phyloP scores from a whole-genome alignment of 2,329 filamentous ascomycete species.

The Phialophora macrospora region DNA sequence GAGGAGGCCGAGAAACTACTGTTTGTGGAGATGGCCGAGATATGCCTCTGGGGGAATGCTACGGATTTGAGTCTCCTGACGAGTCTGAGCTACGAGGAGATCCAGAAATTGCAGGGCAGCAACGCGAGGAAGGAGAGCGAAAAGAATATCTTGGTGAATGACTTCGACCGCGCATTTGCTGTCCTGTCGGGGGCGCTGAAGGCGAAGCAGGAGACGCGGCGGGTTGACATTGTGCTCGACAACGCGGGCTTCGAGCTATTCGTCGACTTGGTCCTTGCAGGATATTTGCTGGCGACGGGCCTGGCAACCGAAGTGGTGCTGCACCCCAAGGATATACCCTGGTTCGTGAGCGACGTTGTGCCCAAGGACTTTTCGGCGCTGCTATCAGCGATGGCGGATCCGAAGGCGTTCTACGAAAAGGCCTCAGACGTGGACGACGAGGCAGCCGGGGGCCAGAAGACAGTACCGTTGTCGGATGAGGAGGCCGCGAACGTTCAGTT shows the following conservation, averaged over 20 bases:
- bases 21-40: slow-evolving; percentile 45
- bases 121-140: slow-evolving; percentile 84
- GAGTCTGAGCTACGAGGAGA: slow-evolving; percentile 65
- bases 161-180: slow-evolving; percentile 74
- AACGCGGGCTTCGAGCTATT: slow-evolving; percentile 98
- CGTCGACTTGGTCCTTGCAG: slow-evolving; percentile 89
- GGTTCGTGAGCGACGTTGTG: slow-evolving; percentile 96
- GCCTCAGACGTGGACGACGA: slow-evolving; percentile 67
- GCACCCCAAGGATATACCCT: slow-evolving; percentile 92
- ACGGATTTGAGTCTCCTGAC: slow-evolving; percentile 43
- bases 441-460: slow-evolving; percentile 60
- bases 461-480: slow-evolving; percentile 66
- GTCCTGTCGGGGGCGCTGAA: slow-evolving; percentile 66
- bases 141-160: slow-evolving; percentile 89
- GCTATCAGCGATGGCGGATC: slow-evolving; percentile 76
- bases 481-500: slow-evolving; percentile 73
- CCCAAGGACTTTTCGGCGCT: slow-evolving; percentile 84
- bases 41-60: slow-evolving; percentile 46
- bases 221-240: slow-evolving; percentile 93
- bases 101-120: slow-evolving; percentile 92
- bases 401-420: slow-evolving; percentile 77
- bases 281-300: slow-evolving; percentile 81
- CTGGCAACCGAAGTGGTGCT: slow-evolving; percentile 86
- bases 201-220: slow-evolving; percentile 68
- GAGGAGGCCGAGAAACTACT: slow-evolving; percentile 44